Conservation (phyloP, 352 stramenopile species). For the Globisporangium iwayamae region DNA sequence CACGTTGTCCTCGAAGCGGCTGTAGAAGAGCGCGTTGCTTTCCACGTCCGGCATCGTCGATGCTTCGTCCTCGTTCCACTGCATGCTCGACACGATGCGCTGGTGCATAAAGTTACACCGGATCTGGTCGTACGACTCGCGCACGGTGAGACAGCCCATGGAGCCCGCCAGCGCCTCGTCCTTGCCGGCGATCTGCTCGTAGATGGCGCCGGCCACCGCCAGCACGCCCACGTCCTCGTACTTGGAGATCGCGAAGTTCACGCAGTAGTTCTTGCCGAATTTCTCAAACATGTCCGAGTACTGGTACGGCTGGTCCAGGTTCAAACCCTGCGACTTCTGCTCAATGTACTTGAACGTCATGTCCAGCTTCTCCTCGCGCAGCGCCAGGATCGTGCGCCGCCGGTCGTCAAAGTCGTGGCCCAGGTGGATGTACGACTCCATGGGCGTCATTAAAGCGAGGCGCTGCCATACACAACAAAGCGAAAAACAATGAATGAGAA, state of each 20-base stretch:
- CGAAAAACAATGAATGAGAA: slow-evolving; percentile 5
- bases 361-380: slow-evolving; percentile 76
- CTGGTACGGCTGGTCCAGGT: slow-evolving; percentile 57
- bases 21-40: slow-evolving; percentile 71
- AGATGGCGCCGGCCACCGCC: slow-evolving; percentile 62
- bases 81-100: slow-evolving; percentile 70
- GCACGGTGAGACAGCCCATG: slow-evolving; percentile 61
- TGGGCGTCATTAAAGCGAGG: slow-evolving; percentile 76
- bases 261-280: slow-evolving; percentile 78
- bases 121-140: slow-evolving; percentile 71
- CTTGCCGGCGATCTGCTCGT: slow-evolving; percentile 67
- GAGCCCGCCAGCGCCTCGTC: slow-evolving; percentile 49
- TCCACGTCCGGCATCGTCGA: slow-evolving; percentile 62
- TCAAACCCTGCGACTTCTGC: slow-evolving; percentile 54
- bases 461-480: slow-evolving; percentile 22
- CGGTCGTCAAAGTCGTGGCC: slow-evolving; percentile 60
- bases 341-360: slow-evolving; percentile 82
- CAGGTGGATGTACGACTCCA: slow-evolving; percentile 73
- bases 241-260: slow-evolving; percentile 72
- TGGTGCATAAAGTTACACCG: slow-evolving; percentile 83
- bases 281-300: slow-evolving; percentile 80
- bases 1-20: slow-evolving; percentile 55
- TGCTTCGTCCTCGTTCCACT: slow-evolving; percentile 44
- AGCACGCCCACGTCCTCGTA: slow-evolving; percentile 65
- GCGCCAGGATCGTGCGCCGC: slow-evolving; percentile 45